Evolutionary conservation across 2,329 filamentous ascomycete genomes (phyloP), one percentile per base, ranked within the genome.

Genomic region (Fusarium multiceps): DNA sequence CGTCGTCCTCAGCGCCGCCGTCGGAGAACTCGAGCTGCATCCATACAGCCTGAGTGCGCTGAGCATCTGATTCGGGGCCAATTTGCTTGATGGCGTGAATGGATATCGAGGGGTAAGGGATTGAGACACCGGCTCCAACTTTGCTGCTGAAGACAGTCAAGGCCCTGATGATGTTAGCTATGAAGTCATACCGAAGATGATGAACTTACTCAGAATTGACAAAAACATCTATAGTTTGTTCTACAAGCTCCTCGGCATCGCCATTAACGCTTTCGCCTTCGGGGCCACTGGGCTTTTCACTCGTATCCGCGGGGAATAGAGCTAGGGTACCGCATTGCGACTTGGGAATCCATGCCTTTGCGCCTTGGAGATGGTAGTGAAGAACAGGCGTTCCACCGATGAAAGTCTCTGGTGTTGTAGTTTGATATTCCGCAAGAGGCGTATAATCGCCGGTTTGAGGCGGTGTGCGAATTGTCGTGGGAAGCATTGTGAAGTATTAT

Each of bases 41-140:
- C 80, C 91, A 90, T 18, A 93, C 84, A 8, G 85, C 83, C 59
- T 85, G 82, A 48, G 79, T 77, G 21, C 79, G 76, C 14, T 74
- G 63, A 41, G 80, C 77, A 21, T 82, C 79, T 28, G 81, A 76
- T 46, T 81, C 78, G 66, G 66, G 58, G 51, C 76, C 78, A 74
- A 87, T 82, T 59, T 88, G 87, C 79, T 93, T 90, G 72, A 92
- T 87, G 1, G 91, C 92, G 77, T 94, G 92, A 18, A 94, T 89
- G 23, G 89, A 89, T 77, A 95, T 92, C 65, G 88, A 83, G 5
- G 90, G 91, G 79, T 94, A 95, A 0, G 91, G 88, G 69, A 94
- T 91, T 42, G 88, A 85, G 46, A 93, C 80, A 67, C 92, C 92
- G 20, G 81, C 85, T 37, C 84, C 82, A 14, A 83, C 85, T 6